Conservation (phyloP, 2,329 filamentous ascomycete species). For the Hirsutella rhossiliensis region DNA sequence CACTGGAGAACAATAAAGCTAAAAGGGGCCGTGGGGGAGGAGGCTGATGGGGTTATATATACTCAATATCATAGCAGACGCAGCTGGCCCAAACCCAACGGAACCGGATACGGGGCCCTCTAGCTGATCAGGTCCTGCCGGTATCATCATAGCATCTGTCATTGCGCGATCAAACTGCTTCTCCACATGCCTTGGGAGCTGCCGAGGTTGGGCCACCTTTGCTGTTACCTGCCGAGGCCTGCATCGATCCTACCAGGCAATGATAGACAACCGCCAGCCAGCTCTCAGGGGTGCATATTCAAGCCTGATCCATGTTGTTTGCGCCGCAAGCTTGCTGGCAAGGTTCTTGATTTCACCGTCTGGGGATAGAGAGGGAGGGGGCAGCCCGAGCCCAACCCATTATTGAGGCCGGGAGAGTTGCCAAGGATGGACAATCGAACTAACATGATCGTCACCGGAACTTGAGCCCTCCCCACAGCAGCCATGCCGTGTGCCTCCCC, state of each 20-base stretch:
- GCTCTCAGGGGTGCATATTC: not conserved
- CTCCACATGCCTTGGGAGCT: constrained; percentile 1
- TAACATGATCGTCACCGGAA: not conserved
- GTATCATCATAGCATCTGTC: not conserved
- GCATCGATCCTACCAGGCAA: not conserved
- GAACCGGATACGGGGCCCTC: not conserved
- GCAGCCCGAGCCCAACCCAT: not conserved
- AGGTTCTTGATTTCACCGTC: not conserved
- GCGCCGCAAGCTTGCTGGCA: not conserved
- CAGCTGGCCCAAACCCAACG: not conserved
- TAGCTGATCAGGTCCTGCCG: not conserved
- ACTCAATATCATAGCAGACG: not conserved
- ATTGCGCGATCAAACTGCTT: not conserved
- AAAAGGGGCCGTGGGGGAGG: not conserved
- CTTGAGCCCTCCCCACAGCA: not conserved
- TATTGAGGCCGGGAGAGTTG: no score
- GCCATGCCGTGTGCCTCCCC: not conserved
- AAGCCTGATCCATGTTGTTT: not conserved
- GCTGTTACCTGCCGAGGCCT: not conserved
- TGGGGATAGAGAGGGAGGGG: not conserved
- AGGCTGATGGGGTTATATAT: not conserved
- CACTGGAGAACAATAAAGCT: not conserved
- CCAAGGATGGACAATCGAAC: not conserved
- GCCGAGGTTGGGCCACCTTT: not conserved
- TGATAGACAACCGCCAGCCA: not conserved